Evolutionary conservation across 73 alveolate genomes (phyloP).

Genomic region (Uronychia binucleata): DNA sequence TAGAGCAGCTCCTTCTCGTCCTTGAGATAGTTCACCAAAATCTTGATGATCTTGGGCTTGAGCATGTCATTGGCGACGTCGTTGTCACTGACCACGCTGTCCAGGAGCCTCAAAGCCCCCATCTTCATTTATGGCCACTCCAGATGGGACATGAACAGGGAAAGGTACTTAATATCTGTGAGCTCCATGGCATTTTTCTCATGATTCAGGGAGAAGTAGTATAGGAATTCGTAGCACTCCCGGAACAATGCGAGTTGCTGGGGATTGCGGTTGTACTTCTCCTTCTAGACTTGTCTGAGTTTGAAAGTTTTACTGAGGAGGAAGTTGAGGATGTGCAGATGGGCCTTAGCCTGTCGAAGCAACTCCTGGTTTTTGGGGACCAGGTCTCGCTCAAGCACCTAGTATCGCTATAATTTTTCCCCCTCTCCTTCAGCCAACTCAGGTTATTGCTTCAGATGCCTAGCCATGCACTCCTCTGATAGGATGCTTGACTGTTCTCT

Average conservation of each 20-base stretch:
- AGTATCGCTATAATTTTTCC: neutral
- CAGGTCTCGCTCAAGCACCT: neutral
- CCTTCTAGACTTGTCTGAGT: neutral
- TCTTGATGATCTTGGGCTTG: neutral
- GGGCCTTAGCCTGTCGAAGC: neutral
- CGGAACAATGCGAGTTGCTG: neutral
- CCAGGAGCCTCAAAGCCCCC: slow-evolving; percentile 1
- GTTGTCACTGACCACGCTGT: neutral
- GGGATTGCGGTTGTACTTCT: neutral
- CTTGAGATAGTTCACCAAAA: neutral
- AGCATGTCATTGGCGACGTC: slow-evolving; percentile 6
- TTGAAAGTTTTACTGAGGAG: neutral
- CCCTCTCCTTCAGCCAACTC: neutral
- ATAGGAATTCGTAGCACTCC: neutral
- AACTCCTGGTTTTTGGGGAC: neutral
- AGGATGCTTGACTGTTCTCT: neutral
- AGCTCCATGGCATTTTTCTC: slow-evolving; percentile 4
- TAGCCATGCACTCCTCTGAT: neutral
- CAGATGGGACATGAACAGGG: neutral
- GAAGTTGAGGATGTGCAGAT: neutral
- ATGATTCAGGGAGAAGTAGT: slow-evolving; percentile 3
- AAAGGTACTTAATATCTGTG: neutral
- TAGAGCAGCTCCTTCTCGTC: neutral
- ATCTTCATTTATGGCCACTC: neutral
- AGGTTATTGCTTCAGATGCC: neutral